Evolutionary conservation across 139 green algal species (phyloP), one percentile per base, ranked within the genome.

Genomic region (Limnomonas spitsbergensis): DNA sequence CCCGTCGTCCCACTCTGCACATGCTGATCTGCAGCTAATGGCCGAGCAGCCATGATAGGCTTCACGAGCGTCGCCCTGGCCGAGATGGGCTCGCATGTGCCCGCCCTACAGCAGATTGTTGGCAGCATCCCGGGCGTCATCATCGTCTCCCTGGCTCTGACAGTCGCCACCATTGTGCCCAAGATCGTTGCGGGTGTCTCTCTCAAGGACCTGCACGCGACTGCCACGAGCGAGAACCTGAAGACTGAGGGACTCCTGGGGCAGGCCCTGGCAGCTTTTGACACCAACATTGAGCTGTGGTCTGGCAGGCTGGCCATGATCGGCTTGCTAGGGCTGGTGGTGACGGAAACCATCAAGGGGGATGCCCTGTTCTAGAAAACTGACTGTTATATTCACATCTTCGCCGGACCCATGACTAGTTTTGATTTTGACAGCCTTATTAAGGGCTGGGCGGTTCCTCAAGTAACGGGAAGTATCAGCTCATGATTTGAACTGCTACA

Each of bases 261-360:
- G 66, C 0, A 53, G 78, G 53, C 9, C 69, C 66, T 90, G 39
- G 76, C 35, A 1, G 53, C 86, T 29, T 90, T 90, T 66, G 86
- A 90, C 61, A 80, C 71, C 4, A 85, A 82, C 73, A 29, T 78
- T 0, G 86, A 90, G 83, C 74, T 90, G 20, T 88, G 83, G 86
- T 71, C 79, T 0, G 86, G 86, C 39, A 80, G 86, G 26, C 34
- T 88, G 35, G 86, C 86, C 27, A 90, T 90, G 86, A 79, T 90
- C 3, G 86, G 86, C 38, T 52, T 88, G 4, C 73, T 70, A 1
- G 86, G 86, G 35, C 79, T 88, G 31, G 0, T 84, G 0, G 53
- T 36, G 0, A 69, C 72, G 2, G 86, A 90, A 79, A 56, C 70
- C 1, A 27, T 88, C 53, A 86, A 83, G 39, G 85, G 85, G 36